Evolutionary conservation across 495 filamentous ascomycete genomes (phyloP).

Genomic region (Choiromyces venosus): DNA sequence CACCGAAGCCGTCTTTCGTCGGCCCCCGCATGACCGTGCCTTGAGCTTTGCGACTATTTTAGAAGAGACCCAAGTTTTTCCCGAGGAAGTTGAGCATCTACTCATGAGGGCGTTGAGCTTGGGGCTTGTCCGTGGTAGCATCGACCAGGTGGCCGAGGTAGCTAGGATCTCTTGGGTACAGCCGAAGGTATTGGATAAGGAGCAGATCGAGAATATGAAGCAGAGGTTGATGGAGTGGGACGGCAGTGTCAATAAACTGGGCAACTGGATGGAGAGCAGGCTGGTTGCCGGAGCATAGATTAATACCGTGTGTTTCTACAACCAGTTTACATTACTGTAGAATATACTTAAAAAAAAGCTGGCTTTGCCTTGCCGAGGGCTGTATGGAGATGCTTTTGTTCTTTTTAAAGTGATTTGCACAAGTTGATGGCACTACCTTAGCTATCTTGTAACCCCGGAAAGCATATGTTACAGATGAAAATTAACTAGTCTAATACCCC

Average conservation of each 20-base stretch:
- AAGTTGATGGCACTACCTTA: neutral
- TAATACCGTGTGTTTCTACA: neutral
- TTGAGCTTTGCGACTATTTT: constrained; percentile 85
- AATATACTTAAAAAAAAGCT: neutral
- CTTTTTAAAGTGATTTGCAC: neutral
- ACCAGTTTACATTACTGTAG: neutral
- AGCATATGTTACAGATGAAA: constrained; percentile 25
- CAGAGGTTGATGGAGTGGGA: constrained; percentile 86
- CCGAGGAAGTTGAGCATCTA: constrained; percentile 89
- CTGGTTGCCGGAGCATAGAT: constrained; percentile 16
- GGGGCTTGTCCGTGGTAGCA: constrained; percentile 81
- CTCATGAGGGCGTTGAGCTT: constrained; percentile 97
- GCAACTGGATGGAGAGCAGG: constrained; percentile 40
- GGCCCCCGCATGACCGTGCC: constrained; percentile 89
- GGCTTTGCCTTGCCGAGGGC: neutral
- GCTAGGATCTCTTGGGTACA: constrained; percentile 98
- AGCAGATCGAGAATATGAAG: constrained; percentile 93
- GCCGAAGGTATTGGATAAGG: constrained; percentile 92
- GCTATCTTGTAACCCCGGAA: neutral
- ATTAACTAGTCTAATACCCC: neutral
- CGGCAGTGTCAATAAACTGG: constrained; percentile 74
- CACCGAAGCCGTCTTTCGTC: constrained; percentile 92
- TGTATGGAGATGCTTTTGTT: neutral
- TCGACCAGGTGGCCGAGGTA: constrained; percentile 91
- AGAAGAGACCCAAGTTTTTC: constrained; percentile 83